phyloP scores from a whole-genome alignment of 768 basidiomycete species.

The Tylopilus vinaceipallidus region DNA sequence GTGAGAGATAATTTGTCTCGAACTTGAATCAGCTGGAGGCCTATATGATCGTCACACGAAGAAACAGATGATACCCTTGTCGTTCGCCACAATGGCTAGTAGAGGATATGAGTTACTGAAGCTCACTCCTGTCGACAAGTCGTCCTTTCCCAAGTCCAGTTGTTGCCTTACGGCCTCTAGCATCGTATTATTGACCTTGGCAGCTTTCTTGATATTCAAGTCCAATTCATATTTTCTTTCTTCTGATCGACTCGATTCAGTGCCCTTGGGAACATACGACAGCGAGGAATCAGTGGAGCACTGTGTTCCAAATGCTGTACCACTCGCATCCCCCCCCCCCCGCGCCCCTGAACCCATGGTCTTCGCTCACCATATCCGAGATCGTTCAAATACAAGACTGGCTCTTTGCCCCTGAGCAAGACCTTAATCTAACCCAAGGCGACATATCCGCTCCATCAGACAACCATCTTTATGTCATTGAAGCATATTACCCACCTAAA shows the following conservation, averaged over 20 bases:
- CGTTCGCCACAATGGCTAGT: constrained; percentile 15
- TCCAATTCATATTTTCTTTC: constrained; percentile 1
- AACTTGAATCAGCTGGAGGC: too few relatives aligned
- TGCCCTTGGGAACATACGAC: background rate
- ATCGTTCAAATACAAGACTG: constrained; percentile 43
- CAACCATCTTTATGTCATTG: constrained; percentile 51
- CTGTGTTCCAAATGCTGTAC: constrained; percentile 34
- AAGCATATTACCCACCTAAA: constrained; percentile 50
- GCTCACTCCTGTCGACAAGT: background rate
- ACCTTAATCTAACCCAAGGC: constrained; percentile 47
- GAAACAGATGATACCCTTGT: too few relatives aligned
- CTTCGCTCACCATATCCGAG: constrained; percentile 46
- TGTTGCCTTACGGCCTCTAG: constrained; percentile 14
- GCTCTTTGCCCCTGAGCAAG: constrained; percentile 40
- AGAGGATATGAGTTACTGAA: constrained; percentile 21
- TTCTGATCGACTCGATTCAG: background rate
- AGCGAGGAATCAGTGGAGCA: constrained; percentile 23
- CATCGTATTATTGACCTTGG: constrained; percentile 12
- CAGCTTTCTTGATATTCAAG: constrained; percentile 12
- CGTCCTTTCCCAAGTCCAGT: constrained; percentile 3
- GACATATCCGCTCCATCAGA: constrained; percentile 38
- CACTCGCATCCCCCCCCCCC: constrained; percentile 40
- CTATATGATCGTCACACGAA: too few relatives aligned
- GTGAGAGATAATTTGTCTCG: too few relatives aligned
- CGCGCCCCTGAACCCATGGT: constrained; percentile 49